Conservation (phyloP, 768 basidiomycete species). For the Suillus alpinus region DNA sequence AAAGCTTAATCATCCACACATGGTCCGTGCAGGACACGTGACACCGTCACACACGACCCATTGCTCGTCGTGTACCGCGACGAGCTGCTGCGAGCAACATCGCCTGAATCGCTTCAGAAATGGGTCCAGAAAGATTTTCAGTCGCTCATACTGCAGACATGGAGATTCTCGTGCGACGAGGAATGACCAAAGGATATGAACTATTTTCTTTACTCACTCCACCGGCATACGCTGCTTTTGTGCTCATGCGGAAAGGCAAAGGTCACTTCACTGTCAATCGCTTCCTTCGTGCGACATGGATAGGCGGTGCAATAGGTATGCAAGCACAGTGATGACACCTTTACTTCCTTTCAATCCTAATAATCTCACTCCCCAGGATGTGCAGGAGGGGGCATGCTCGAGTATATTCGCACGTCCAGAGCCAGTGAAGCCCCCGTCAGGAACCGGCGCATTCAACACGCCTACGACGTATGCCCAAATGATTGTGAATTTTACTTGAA, state of each 20-base stretch:
- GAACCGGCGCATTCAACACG: conserved; percentile 45
- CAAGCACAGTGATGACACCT: conserved; percentile 5
- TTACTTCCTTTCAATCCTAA: background rate
- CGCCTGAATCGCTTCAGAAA: conserved; percentile 8
- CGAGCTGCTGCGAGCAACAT: background rate
- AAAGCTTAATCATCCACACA: conserved; percentile 18
- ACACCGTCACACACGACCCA: background rate
- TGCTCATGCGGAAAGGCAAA: conserved; percentile 53
- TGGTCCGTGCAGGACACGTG: conserved; percentile 33
- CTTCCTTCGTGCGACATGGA: conserved; percentile 69
- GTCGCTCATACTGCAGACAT: conserved; percentile 51
- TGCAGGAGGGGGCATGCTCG: conserved; percentile 50
- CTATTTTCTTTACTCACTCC: conserved; percentile 60
- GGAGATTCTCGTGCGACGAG: conserved; percentile 63
- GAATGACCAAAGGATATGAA: conserved; percentile 69
- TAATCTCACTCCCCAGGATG: conserved; percentile 24
- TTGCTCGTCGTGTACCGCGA: conserved; percentile 3
- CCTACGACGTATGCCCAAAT: conserved; percentile 53
- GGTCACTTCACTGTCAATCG: conserved; percentile 57
- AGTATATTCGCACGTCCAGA: conserved; percentile 58
- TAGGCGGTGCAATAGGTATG: conserved; percentile 61
- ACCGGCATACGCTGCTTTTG: conserved; percentile 54
- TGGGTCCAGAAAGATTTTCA: conserved; percentile 12
- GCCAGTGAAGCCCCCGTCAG: conserved; percentile 49
- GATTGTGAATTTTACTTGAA: background rate